These are phyloP conservation scores for Microthyrium microscopicum DNA, from an alignment of 2,329 filamentous ascomycete genomes.

Conservation along the genomic window DNA sequence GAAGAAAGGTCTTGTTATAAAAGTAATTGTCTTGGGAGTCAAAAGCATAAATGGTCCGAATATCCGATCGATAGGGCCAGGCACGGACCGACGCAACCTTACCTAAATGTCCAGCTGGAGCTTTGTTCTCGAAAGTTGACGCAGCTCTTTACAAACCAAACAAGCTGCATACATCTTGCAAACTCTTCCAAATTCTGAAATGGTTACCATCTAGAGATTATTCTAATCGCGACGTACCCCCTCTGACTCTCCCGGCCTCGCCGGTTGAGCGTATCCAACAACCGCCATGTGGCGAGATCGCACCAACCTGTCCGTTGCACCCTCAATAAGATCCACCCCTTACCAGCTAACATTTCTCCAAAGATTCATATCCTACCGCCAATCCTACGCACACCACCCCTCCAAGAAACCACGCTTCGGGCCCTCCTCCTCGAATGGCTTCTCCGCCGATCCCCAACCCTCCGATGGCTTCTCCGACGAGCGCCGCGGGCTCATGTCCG, in stretches of 20 bases:
- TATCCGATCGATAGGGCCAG: too few relatives aligned
- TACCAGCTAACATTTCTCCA: slow-evolving; percentile 16
- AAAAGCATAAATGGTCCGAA: not conserved
- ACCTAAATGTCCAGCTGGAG: too few relatives aligned
- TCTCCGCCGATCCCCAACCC: too few relatives aligned
- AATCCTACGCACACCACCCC: slow-evolving; percentile 93
- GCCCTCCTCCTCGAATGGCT: slow-evolving; percentile 38
- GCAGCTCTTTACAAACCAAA: too few relatives aligned
- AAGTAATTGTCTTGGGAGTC: not conserved
- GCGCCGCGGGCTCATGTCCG: slow-evolving; percentile 69
- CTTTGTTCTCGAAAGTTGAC: too few relatives aligned
- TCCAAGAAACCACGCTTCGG: slow-evolving; percentile 56
- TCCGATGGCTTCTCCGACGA: slow-evolving; percentile 40
- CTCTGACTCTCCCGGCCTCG: too few relatives aligned
- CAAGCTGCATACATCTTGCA: too few relatives aligned
- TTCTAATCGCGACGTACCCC: too few relatives aligned
- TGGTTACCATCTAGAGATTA: too few relatives aligned
- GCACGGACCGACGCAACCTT: too few relatives aligned
- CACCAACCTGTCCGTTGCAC: slow-evolving; percentile 69
- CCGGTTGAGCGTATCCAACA: too few relatives aligned
- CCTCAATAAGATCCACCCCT: slow-evolving; percentile 10
- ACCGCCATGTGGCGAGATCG: slow-evolving; percentile 93
- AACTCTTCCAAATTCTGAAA: too few relatives aligned
- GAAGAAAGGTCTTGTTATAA: not conserved
- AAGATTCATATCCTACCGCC: slow-evolving; percentile 96